phyloP scores from a whole-genome alignment of 768 basidiomycete genomes.

The Rhodotorula paludigena region DNA sequence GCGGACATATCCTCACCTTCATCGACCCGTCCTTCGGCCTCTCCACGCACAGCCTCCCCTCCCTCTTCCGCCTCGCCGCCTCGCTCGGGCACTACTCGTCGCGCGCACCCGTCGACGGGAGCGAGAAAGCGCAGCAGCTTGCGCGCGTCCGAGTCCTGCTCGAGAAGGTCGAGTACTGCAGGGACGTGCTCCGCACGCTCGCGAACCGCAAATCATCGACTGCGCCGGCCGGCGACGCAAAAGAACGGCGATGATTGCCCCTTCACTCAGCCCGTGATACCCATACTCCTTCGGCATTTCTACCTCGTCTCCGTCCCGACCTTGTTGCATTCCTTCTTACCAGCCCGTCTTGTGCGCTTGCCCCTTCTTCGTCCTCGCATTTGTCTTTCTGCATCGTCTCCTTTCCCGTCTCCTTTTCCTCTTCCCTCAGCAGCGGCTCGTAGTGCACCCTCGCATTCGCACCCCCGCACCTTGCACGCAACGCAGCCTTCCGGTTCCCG shows the following conservation, averaged over 20 bases:
- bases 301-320: no score
- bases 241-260: not conserved
- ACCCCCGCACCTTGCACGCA: no score
- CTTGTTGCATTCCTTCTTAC: no score
- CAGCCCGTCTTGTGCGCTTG: no score
- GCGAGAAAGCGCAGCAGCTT: constrained; percentile 2
- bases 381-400: no score
- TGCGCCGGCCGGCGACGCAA: not conserved
- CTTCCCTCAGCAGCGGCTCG: no score
- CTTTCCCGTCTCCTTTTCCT: no score
- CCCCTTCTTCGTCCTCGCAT: no score
- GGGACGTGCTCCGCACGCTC: constrained; percentile 60
- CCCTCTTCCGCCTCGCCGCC: constrained; percentile 33
- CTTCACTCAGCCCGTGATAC: no score
- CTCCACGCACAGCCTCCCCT: constrained; percentile 31
- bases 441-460: no score
- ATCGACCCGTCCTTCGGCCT: constrained; percentile 54
- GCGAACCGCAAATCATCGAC: constrained; percentile 11
- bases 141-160: constrained; percentile 50
- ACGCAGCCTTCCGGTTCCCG: no score
- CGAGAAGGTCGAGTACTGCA: constrained; percentile 79
- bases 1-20: constrained; percentile 73
- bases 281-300: no score
- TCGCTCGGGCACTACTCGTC: constrained; percentile 15
- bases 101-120: not conserved